Evolutionary conservation across 257 asterid genomes (phyloP), one percentile per base, ranked within the genome.

Genomic region (Craterostigma plantagineum): DNA sequence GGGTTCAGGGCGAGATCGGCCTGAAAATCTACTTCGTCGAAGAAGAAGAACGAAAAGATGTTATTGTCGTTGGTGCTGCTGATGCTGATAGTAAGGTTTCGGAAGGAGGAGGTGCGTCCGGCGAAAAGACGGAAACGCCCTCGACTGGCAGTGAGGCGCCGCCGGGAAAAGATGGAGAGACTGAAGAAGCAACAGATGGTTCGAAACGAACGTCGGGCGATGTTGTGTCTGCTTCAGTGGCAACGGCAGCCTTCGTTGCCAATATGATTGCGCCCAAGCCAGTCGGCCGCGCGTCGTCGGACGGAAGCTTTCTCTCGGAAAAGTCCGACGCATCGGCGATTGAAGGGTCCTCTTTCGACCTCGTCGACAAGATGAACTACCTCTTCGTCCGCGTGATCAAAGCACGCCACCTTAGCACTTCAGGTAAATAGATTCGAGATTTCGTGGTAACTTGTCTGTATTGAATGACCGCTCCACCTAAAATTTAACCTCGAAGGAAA

Each of bases 291-390:
- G 62, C 18, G 16, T 42, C 33, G 67, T 65, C 50, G 30, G 30
- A 2, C 94, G 77, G 9, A 91, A 76, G 5, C 77, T 64, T 52
- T 70, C 92, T 11, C 95, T 95, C 3, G 61, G 54, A 33, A 50
- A 64, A 1, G 79, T 87, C 14, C 10, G 73, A 53, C 76, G 72
- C 4, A 76, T 72, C 42, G 49, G 46, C 53, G 49, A 63, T 43
- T 72, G 73, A 59, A 37, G 53, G 59, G n/a, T 63, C 76, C 42
- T 64, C 80, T 9, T 70, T 69, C 58, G 91, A 79, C 59, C 71
- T 87, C 35, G 98, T 82, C 4, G 98, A 82, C 63, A 90, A 85
- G 33, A 82, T 87, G 95, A 92, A 68, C 54, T 82, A 73, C 57
- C 46, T 87, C n/a, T 87, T 79, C 51, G 72, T 72, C 10, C 63